A percentile compares a stretch with the other conserved stretches of the same genome.
Conservation (phyloP, 106 monocot species). For the Apostasia shenzhenica region DNA sequence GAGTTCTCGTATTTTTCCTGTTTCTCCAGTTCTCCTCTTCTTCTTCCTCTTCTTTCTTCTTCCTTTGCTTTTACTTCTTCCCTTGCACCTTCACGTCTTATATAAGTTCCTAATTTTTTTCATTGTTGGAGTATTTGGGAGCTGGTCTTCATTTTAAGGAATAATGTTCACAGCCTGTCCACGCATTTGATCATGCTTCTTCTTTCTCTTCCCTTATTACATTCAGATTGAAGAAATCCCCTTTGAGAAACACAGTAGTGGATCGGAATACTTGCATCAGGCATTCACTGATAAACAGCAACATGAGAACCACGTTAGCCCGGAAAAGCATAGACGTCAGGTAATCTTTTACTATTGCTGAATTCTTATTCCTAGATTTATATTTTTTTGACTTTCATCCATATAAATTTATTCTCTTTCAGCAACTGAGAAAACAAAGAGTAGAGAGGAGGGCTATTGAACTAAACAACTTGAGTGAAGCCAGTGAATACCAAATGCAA, state of each 20-base stretch:
- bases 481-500: constrained; percentile 34
- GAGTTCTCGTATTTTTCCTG: no score
- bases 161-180: no score
- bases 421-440: constrained; percentile 39
- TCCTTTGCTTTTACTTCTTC: no score
- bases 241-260: background rate
- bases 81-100: no score
- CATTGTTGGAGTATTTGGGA: no score
- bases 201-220: background rate
- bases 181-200: no score
- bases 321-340: constrained; percentile 35
- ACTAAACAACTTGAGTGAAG: constrained; percentile 36
- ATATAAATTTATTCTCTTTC: background rate
- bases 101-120: no score
- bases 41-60: no score
- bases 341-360: constrained; percentile 11
- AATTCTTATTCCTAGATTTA: background rate
- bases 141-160: no score
- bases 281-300: constrained; percentile 8
- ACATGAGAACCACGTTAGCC: constrained; percentile 8
- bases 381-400: background rate
- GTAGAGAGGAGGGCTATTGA: constrained; percentile 24
- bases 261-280: constrained; percentile 14
- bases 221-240: constrained; percentile 6
- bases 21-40: no score